These are phyloP conservation scores for Nelumbo lutea DNA, from an alignment of 164 flowering plant genomes.

Conservation along the genomic window DNA sequence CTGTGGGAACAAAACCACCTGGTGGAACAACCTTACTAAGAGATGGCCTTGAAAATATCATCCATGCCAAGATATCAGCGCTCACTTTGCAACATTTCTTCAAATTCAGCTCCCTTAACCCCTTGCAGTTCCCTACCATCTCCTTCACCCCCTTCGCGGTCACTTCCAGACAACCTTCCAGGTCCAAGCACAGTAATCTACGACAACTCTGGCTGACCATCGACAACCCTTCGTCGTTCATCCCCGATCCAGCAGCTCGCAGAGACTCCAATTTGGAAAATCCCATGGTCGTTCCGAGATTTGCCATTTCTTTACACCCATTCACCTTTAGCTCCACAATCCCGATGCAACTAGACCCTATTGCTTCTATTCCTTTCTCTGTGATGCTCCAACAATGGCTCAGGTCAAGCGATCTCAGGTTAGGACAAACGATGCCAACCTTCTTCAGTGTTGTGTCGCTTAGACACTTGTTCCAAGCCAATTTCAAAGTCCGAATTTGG, in stretches of 20 bases:
- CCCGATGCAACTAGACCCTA: slow-evolving; percentile 28
- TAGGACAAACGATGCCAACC: slow-evolving; percentile 36
- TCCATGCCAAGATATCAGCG: slow-evolving; percentile 17
- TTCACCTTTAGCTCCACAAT: slow-evolving; percentile 32
- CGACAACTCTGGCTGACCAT: slow-evolving; percentile 30
- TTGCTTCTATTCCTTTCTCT: slow-evolving; percentile 27
- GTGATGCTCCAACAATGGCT: slow-evolving; percentile 33
- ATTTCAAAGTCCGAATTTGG: slow-evolving; percentile 23
- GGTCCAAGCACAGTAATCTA: slow-evolving; percentile 27
- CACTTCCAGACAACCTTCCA: slow-evolving; percentile 38
- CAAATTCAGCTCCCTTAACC: slow-evolving; percentile 49
- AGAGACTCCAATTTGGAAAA: slow-evolving; percentile 39
- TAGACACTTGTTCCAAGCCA: slow-evolving; percentile 28
- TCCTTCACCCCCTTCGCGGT: slow-evolving; percentile 41
- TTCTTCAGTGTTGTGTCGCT: slow-evolving; percentile 23
- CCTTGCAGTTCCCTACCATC: slow-evolving; percentile 31
- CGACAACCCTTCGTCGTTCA: slow-evolving; percentile 35
- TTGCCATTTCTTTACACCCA: slow-evolving; percentile 21
- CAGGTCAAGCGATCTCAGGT: slow-evolving; percentile 32
- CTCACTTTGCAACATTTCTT: slow-evolving; percentile 24
- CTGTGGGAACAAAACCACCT: background rate
- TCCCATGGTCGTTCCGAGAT: slow-evolving; percentile 15
- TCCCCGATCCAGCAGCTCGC: slow-evolving; percentile 17
- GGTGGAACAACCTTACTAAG: slow-evolving; percentile 30
- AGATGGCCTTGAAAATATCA: slow-evolving; percentile 28